A percentile compares a stretch with the other conserved stretches of the same genome.
Conservation (phyloP, 2,329 filamentous ascomycete species). For the Talaromyces funiculosus region DNA sequence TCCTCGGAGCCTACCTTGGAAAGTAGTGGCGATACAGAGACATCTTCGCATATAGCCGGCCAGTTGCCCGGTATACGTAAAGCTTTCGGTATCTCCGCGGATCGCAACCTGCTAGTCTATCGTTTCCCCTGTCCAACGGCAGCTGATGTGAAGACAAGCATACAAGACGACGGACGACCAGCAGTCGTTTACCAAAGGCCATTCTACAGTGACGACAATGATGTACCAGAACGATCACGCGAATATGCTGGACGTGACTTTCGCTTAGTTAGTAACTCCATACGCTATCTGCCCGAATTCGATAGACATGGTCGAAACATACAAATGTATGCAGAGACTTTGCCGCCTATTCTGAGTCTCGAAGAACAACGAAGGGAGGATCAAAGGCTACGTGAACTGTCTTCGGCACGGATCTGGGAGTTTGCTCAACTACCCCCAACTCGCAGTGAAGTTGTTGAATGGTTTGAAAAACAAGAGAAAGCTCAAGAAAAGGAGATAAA, state of each 20-base stretch:
- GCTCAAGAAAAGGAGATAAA: constrained; percentile 13
- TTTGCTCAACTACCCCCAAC: constrained; percentile 66
- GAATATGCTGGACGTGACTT: constrained; percentile 90
- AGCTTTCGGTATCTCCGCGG: constrained; percentile 26
- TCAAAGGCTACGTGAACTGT: constrained; percentile 50
- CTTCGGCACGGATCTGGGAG: constrained; percentile 69
- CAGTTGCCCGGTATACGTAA: constrained; percentile 22
- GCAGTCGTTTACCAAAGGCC: constrained; percentile 76
- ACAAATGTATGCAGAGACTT: constrained; percentile 53
- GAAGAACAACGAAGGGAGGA: constrained; percentile 48
- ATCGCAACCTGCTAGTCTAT: constrained; percentile 23
- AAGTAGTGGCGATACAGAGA: neutral
- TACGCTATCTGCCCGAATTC: constrained; percentile 77
- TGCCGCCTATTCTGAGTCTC: constrained; percentile 43
- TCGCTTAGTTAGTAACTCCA: constrained; percentile 64
- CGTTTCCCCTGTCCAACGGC: constrained; percentile 22
- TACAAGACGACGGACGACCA: constrained; percentile 54
- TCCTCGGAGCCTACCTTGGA: constrained; percentile 20
- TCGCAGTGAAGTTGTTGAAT: constrained; percentile 61
- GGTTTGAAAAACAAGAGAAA: constrained; percentile 50
- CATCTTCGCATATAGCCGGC: constrained; percentile 17
- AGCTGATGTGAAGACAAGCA: constrained; percentile 50
- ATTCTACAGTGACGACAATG: constrained; percentile 75
- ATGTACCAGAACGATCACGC: constrained; percentile 68
- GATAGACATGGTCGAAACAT: constrained; percentile 56